These are phyloP conservation scores for Gynochthodes officinalis DNA, from an alignment of 257 asterid species.

Conservation along the genomic window DNA sequence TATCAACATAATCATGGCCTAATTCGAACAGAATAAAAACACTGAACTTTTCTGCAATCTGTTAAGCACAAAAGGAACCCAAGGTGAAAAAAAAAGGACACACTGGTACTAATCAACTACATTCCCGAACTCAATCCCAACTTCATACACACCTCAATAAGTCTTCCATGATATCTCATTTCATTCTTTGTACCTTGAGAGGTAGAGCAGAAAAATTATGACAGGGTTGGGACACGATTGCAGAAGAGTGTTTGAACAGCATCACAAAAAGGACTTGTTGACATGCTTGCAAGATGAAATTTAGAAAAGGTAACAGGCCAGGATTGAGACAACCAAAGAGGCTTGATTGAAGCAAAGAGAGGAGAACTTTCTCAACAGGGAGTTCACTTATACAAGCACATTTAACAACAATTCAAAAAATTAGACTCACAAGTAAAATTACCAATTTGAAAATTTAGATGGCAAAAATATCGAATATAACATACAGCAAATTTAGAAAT, in stretches of 20 bases:
- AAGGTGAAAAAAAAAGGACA: background rate
- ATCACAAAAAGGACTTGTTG: background rate
- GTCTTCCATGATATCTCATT: no score
- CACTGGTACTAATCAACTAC: background rate
- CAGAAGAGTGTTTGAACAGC: background rate
- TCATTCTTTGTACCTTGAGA: background rate
- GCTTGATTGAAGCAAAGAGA: no score
- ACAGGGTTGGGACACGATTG: background rate
- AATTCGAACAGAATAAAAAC: background rate
- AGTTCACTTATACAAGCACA: background rate
- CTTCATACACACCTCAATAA: no score
- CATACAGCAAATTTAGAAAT: background rate
- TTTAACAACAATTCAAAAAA: background rate
- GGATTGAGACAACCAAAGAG: background rate
- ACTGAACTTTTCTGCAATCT: background rate
- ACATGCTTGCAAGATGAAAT: background rate
- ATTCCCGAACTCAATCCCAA: background rate
- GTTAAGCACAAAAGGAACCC: background rate
- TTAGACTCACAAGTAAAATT: background rate
- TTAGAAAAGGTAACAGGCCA: background rate
- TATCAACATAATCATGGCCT: conserved; percentile 1
- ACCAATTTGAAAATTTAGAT: background rate
- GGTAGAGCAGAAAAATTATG: background rate
- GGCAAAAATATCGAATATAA: background rate
- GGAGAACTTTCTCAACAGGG: no score